phyloP scores from a whole-genome alignment of 1,284 basidiomycete species.

The Exobasidium cylindrosporum region DNA sequence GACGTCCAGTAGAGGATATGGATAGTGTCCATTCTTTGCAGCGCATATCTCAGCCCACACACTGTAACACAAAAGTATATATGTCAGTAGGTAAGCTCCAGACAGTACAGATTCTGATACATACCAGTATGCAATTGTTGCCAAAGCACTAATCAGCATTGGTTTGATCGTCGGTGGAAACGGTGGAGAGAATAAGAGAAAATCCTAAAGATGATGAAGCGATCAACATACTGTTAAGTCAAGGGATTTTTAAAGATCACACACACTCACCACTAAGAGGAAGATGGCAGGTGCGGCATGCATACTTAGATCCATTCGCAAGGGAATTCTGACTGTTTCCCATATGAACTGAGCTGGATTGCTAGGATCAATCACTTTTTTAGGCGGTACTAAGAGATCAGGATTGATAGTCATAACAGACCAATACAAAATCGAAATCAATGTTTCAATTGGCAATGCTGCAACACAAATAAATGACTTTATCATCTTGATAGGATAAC shows the following conservation, averaged over 20 bases:
- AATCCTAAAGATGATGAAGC: constrained; percentile 8
- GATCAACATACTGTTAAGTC: neutral
- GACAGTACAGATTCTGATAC: neutral
- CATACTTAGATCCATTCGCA: constrained; percentile 31
- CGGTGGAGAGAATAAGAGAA: constrained; percentile 13
- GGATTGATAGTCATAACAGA: constrained; percentile 27
- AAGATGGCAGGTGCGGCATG: constrained; percentile 41
- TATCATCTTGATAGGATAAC: neutral
- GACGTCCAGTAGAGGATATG: constrained; percentile 36
- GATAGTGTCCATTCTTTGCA: constrained; percentile 27
- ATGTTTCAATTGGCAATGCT: constrained; percentile 29
- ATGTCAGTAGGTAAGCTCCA: no score
- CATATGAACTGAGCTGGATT: constrained; percentile 35
- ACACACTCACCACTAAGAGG: constrained; percentile 18
- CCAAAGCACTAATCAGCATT: neutral
- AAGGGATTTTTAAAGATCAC: neutral
- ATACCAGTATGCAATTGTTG: constrained; percentile 10
- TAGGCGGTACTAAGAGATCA: constrained; percentile 30
- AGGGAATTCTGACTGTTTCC: constrained; percentile 27
- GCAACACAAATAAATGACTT: constrained; percentile 21
- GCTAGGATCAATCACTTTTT: constrained; percentile 24
- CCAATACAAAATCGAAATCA: constrained; percentile 44
- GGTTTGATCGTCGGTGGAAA: constrained; percentile 13
- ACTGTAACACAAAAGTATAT: constrained; percentile 10
- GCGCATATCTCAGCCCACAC: constrained; percentile 36